Evolutionary conservation across 257 asterid species (phyloP), one percentile per base, ranked within the genome.

Genomic region (Voacanga thouarsii): DNA sequence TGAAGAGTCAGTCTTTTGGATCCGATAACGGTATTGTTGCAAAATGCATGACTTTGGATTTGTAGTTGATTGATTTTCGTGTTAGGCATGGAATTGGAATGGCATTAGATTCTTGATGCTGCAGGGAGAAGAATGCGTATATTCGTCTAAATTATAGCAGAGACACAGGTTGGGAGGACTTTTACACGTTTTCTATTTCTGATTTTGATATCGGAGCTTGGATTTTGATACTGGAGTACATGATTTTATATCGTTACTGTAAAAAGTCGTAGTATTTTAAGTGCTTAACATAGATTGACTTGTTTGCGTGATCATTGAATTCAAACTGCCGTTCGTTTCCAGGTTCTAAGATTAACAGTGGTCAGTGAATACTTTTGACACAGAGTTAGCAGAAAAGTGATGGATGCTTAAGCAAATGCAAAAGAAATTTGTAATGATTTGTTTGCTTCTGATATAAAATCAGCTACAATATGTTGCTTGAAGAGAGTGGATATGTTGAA

Each of bases 61-160:
- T 76, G 71, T 21, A 19, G 50, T 43, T 11, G 73, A 30, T 49
- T 28, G 51, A 76, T 76, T 28, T 61, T 75, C 8, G 14, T 71
- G 78, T 39, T 59, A 12, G 43, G 28, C 23, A 18, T 63, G 21
- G 68, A 60, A 33, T 63, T 75, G 61, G 73, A 26, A 33, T 79
- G 77, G 21, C 12, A 5, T 63, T 79, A 47, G 82, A 67, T 67
- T 67, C 50, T 67, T 67, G 21, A 67, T 23, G 68, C 21, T 61
- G 68, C 6, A 61, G 33, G 14, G 7, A 10, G 7, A 41, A 43
- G 14, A 15, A 41, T 30, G 11, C 23, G 23, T 21, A 9, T 18
- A 41, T 39, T 67, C 12, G 51, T 67, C 18, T 67, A 67, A 67
- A 28, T 15, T 37, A 23, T 19, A 18, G 50, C 8, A 19, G 72